Evolutionary conservation across 208 protist species (phyloP).

Genomic region (Trypanosoma caninum): DNA sequence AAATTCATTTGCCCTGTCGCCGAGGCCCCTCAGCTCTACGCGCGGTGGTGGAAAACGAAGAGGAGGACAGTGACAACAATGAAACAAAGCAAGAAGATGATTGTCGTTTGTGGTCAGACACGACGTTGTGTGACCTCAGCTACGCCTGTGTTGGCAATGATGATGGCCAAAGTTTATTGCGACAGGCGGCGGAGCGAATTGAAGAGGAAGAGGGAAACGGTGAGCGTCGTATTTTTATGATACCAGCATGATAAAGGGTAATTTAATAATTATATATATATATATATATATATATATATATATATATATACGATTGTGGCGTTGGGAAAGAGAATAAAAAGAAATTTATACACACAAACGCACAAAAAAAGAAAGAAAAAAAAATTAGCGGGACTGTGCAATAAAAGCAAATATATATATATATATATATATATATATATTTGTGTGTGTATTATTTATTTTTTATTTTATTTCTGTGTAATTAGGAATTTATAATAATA

Average conservation of each 20-base stretch:
- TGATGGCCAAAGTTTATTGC: conserved; percentile 68
- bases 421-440: conserved; percentile 2
- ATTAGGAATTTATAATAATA: no score
- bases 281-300: conserved; percentile 3
- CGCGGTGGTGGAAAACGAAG: not conserved
- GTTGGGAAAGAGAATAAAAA: no score
- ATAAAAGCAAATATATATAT: no score
- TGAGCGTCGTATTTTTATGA: conserved; percentile 28
- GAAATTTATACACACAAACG: no score
- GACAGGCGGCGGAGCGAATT: conserved; percentile 67
- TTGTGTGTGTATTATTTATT: not conserved
- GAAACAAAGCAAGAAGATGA: no score
- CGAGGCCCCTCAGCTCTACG: conserved; percentile 21
- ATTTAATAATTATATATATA: no score
- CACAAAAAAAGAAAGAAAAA: no score
- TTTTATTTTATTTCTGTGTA: no score
- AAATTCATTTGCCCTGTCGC: conserved; percentile 45
- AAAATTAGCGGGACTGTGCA: no score
- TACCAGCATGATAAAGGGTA: conserved; percentile 20
- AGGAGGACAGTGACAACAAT: not conserved
- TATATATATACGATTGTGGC: not conserved
- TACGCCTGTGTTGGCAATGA: conserved; percentile 66
- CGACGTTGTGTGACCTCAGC: conserved; percentile 67
- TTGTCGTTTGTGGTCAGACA: conserved; percentile 32
- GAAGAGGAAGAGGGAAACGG: conserved; percentile 57